Percentiles rank a stretch among this genome's conserved stretches.
phyloP scores from a whole-genome alignment of 2,329 filamentous ascomycete genomes.

The Phaeoacremonium minimum region DNA sequence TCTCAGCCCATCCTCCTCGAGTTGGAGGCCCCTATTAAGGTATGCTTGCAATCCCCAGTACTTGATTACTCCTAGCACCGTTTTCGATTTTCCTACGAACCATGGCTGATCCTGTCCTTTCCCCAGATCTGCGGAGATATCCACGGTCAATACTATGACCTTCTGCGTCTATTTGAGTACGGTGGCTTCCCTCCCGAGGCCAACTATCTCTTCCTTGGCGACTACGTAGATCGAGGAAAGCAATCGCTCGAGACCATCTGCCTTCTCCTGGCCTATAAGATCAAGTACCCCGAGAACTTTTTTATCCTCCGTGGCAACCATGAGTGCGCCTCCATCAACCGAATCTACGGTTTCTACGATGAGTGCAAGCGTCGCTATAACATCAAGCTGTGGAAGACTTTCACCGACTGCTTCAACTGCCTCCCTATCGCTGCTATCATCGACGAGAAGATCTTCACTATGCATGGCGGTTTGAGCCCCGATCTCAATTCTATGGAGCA shows the following conservation, averaged over 20 bases:
- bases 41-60: constrained; percentile 43
- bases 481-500: constrained; percentile 99
- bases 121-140: constrained; percentile 96
- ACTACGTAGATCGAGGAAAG: constrained; percentile 98
- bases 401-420: constrained; percentile 99
- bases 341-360: constrained; percentile 99
- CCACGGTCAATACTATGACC: constrained; percentile 98
- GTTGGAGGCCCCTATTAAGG: constrained; percentile 98
- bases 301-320: constrained; percentile 98
- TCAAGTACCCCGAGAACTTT: constrained; percentile 99
- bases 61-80: too few relatives aligned
- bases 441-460: constrained; percentile 99
- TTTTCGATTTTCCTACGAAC: constrained; percentile 9
- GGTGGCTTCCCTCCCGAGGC: constrained; percentile 97
- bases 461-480: constrained; percentile 96
- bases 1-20: constrained; percentile 97
- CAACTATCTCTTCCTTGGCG: constrained; percentile 98
- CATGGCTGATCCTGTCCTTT: constrained; percentile 12
- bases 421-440: constrained; percentile 97
- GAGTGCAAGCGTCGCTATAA: constrained; percentile 99
- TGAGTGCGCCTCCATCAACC: constrained; percentile 98
- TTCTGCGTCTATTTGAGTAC: constrained; percentile 95
- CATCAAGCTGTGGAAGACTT: constrained; percentile 99
- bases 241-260: constrained; percentile 99
- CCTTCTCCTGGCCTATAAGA: constrained; percentile 95